Base-by-base conservation (phyloP, 2,329 filamentous ascomycete species). In the Boeremia lycopersici region DNA sequence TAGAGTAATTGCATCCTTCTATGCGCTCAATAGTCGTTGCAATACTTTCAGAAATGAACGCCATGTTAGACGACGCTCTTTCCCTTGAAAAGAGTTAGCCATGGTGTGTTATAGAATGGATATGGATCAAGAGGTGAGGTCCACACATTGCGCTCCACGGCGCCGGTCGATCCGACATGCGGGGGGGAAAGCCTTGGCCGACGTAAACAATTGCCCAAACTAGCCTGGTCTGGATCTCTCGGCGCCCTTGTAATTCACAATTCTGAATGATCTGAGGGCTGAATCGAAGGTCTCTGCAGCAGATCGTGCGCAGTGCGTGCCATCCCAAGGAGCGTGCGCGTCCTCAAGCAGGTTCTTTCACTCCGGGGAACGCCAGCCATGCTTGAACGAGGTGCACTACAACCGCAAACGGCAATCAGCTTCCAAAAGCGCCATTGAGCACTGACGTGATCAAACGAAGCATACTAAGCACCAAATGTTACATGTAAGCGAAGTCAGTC, bases 141-240 rank as follows among this genome's bases (percentile, higher is more conserved):
- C 35, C 48, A 49, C 33, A 56, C 55, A 57, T 54, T 30, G 39
- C 29, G 48, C 40, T 44, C 36, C 49, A 49, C 11, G 44, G 51
- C 52, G 59, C 65, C 66, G 66, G 59, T 60, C 35, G 57, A 65
- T 64, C 67, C 63, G 64, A 53, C 34, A 39, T 23, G 56, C 38
- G 51, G 70, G 69, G 69, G 69, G 65, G 36, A 38, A 57, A 55
- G 9, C 34, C 69, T 73, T 70, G 70, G 68, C 68, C 57, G 36
- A 71, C 70, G 66, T 56, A 61, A 26, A 66, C 60, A 61, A 71
- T 67, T 56, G 57, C 59, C 62, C 31, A 53, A 63, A 60, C 38
- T 28, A 52, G 61, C 44, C 30, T 56, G 44, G 57, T 46, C 57
- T 52, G 23, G 48, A 57, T 35, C 36, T 29, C 54, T 47, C 31